phyloP scores from a whole-genome alignment of 768 basidiomycete species.

The Collybiopsis confluens region DNA sequence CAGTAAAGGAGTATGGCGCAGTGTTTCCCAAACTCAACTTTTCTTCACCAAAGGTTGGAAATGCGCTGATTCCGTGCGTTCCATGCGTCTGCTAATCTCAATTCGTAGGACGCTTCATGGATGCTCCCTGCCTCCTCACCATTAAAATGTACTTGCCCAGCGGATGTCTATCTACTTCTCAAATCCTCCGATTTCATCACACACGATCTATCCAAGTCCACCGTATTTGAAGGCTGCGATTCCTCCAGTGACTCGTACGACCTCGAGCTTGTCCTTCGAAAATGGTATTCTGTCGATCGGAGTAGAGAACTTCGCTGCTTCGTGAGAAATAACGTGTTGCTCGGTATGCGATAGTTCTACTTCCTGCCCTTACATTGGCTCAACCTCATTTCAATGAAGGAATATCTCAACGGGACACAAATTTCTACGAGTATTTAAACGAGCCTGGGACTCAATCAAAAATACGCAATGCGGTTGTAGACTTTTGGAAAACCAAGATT shows the following conservation, averaged over 20 bases:
- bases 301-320: slow-evolving; percentile 90
- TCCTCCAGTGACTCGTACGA: slow-evolving; percentile 35
- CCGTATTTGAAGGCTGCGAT: slow-evolving; percentile 66
- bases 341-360: slow-evolving; percentile 64
- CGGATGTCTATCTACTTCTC: slow-evolving; percentile 87
- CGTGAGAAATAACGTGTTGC: slow-evolving; percentile 62
- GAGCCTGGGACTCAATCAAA: slow-evolving; percentile 48
- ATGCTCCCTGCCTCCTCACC: slow-evolving; percentile 80
- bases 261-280: slow-evolving; percentile 82
- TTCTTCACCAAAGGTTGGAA: slow-evolving; percentile 92
- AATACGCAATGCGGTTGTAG: slow-evolving; percentile 46
- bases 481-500: slow-evolving; percentile 71
- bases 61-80: not conserved
- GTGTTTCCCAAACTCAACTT: slow-evolving; percentile 98
- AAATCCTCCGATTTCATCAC: slow-evolving; percentile 90
- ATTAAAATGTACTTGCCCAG: slow-evolving; percentile 80
- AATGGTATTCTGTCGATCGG: slow-evolving; percentile 84
- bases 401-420: slow-evolving; percentile 83
- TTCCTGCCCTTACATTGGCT: not conserved
- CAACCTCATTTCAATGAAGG: slow-evolving; percentile 37
- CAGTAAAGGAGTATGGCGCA: slow-evolving; percentile 66
- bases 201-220: slow-evolving; percentile 62
- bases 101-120: slow-evolving; percentile 84
- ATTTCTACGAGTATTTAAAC: slow-evolving; percentile 84
- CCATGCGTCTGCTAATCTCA: not conserved